Base-by-base conservation (phyloP, 1,284 basidiomycete genomes). In the Leccinum subspadiceum region DNA sequence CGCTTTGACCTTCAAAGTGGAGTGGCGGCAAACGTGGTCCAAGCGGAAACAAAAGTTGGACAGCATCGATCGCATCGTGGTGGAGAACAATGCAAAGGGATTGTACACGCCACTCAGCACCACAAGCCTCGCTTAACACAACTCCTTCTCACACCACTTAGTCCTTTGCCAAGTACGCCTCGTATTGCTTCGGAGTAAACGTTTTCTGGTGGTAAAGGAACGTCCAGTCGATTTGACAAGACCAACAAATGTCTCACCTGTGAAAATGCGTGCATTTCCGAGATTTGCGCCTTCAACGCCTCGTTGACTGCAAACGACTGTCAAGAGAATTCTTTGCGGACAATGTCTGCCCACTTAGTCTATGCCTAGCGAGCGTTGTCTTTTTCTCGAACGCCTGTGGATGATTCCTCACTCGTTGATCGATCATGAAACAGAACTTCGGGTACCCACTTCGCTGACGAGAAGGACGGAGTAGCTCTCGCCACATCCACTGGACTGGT, bases 251-350 rank as follows among this genome's bases (percentile, higher is more conserved):
- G 54, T 35, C 76, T 58, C 64, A 90, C 91, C 84, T 93, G 90
- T 8, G 90, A 91, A 73, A 93, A 93, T 4, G 90, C 91, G 67
- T 93, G 90, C 82, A 93, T 87, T 62, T 87, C 81, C 0, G 87
- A 78, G 60, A 93, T 92, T 66, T 92, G 79, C 6, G 76, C 75
- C 75, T 89, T 92, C 69, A 93, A 70, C 12, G 86, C 66, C 33
- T 90, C 86, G 68, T 93, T 92, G 58, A 93, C 90, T 92, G 58
- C 22, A 48, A 50, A 3, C 20, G 56, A 54, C 12, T 31, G 49
- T 64, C 52, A 61, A 53, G 3, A 39, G 29, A 9, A 35, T 10
- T 44, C 50, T 22, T 10, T 4, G 44, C 44, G 17, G 8, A 48
- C 24, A 24, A 70, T 8, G 31, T 24, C 39, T 17, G 63, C 81